Evolutionary conservation across 2,329 filamentous ascomycete genomes (phyloP).

Genomic region (Diaporthe batatas): DNA sequence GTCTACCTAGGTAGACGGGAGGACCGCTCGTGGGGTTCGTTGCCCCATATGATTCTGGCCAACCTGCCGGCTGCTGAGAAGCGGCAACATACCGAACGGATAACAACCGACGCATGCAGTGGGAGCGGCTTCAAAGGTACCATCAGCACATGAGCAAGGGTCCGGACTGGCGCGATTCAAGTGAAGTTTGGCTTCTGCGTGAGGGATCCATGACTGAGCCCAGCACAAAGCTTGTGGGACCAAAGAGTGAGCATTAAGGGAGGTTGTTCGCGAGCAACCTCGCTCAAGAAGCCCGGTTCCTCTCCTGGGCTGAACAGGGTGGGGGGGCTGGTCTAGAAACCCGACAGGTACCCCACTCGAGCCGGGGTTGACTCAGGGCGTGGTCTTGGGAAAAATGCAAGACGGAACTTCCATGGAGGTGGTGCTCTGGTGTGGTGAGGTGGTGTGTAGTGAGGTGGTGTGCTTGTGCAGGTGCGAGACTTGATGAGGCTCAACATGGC

Average conservation of each 20-base stretch:
- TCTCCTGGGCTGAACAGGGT: background rate
- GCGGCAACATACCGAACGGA: too few relatives aligned
- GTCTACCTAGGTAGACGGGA: background rate
- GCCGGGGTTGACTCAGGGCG: background rate
- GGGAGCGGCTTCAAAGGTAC: background rate
- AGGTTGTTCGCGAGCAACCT: background rate
- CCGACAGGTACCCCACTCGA: background rate
- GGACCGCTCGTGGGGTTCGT: too few relatives aligned
- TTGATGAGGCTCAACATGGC: slow-evolving; percentile 14
- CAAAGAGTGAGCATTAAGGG: background rate
- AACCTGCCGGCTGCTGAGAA: background rate
- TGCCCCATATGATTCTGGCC: too few relatives aligned
- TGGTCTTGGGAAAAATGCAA: background rate
- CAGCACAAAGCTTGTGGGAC: background rate
- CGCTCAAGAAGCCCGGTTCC: background rate
- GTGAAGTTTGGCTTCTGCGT: too few relatives aligned
- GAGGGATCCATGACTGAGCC: too few relatives aligned
- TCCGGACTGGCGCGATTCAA: too few relatives aligned
- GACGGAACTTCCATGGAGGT: background rate
- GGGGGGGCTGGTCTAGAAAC: background rate
- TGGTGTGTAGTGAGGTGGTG: too few relatives aligned
- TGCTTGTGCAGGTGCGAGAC: background rate
- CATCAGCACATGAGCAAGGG: too few relatives aligned
- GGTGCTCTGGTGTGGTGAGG: too few relatives aligned
- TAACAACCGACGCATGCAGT: background rate